Base-by-base conservation (phyloP, 2,329 filamentous ascomycete genomes). In the Paramyrothecium sp. region DNA sequence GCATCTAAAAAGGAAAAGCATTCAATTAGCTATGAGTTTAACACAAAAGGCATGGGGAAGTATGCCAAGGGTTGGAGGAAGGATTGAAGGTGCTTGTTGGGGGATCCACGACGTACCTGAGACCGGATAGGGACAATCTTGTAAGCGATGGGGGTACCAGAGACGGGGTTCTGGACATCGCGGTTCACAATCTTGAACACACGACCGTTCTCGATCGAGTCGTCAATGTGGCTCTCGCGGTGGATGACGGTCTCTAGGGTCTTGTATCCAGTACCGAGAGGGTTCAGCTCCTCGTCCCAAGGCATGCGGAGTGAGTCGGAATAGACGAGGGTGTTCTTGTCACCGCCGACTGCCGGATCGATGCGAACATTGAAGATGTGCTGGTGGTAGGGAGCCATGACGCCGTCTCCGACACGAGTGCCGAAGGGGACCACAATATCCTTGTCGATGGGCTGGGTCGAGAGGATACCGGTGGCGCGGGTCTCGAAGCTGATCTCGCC, bases 351-450 rank as follows among this genome's bases (percentile, higher is more conserved):
- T 12, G 79, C 79, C 0, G 83, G 83, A 61, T 88, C 84, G 53
- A 88, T 79, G 4, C 84, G 78, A 34, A 82, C 64, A 49, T 73
- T 78, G 70, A 88, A 87, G 54, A 88, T 76, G 69, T 88, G 85
- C 64, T 88, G 85, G 63, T 88, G 85, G 68, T 85, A 81, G 34
- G 81, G 81, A 0, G 84, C 85, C 10, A 87, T 72, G 0, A 84
- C 82, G 2, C 85, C 84, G 0, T 81, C 78, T 2, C 77, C 76
- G 3, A 89, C 84, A 2, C 84, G 77, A 44, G 81, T 87, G 19
- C 82, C 82, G 65, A 77, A 85, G 16, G 71, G 70, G 22, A 79
- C 54, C 55, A 73, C 78, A 62, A 78, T 78, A 72, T 67, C 80
- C 3, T 76, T 65, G 56, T 79, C 78, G 59, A 85, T 85, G 60